Percentiles rank a stretch among this genome's conserved stretches.
phyloP scores from a whole-genome alignment of 1,284 basidiomycete species.

The Ustilago bromivora region DNA sequence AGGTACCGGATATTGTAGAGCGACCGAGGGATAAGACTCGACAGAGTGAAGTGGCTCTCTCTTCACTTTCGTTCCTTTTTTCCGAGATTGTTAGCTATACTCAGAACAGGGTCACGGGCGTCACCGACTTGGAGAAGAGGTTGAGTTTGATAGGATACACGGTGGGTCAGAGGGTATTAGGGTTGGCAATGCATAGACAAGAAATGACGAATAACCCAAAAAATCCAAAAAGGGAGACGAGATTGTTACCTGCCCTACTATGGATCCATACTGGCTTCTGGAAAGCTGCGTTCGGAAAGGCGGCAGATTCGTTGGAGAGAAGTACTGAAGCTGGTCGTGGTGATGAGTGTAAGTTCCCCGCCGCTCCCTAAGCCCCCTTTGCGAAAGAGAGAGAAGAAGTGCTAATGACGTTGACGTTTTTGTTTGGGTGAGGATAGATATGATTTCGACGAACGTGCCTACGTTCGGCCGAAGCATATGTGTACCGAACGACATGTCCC shows the following conservation, averaged over 20 bases:
- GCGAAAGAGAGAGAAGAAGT: background rate
- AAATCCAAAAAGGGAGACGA: slow-evolving; percentile 64
- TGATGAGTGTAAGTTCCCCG: slow-evolving; percentile 83
- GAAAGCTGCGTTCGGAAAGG: slow-evolving; percentile 90
- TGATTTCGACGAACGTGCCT: slow-evolving; percentile 98
- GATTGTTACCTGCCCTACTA: slow-evolving; percentile 58
- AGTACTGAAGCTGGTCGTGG: slow-evolving; percentile 84
- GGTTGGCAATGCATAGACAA: slow-evolving; percentile 52
- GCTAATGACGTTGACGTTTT: background rate
- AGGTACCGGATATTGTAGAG: slow-evolving; percentile 62
- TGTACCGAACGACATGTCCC: slow-evolving; percentile 91
- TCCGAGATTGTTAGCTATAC: slow-evolving; percentile 76
- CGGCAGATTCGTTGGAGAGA: slow-evolving; percentile 93
- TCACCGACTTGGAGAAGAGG: slow-evolving; percentile 84
- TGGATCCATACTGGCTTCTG: slow-evolving; percentile 78
- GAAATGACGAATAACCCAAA: slow-evolving; percentile 56
- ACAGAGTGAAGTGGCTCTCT: slow-evolving; percentile 38
- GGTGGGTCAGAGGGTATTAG: slow-evolving; percentile 56
- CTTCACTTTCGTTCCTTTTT: slow-evolving; percentile 61
- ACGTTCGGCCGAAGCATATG: slow-evolving; percentile 90
- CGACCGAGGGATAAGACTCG: slow-evolving; percentile 61
- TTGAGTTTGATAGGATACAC: slow-evolving; percentile 59
- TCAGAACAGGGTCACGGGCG: slow-evolving; percentile 91
- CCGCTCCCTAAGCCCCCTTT: background rate
- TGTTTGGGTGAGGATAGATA: slow-evolving; percentile 75